Base-by-base conservation (phyloP, 495 filamentous ascomycete species). In the Bombardia bombarda region DNA sequence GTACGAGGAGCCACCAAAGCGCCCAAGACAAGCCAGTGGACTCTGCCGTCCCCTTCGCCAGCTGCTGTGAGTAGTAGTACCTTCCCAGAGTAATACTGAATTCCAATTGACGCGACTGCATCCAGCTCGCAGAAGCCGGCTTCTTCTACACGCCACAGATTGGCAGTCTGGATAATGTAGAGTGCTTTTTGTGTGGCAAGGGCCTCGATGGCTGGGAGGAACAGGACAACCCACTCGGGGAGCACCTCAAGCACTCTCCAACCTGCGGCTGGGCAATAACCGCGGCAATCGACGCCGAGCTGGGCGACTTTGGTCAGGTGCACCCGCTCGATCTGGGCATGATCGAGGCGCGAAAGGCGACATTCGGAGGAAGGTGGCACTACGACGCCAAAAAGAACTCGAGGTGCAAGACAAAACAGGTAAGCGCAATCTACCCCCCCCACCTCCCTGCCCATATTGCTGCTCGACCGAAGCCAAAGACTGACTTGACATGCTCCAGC, bases 191-290 rank as follows among this genome's bases (percentile, higher is more conserved):
- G 14, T 98, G 92, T 68, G 56, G 77, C 20, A 79, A 82, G 58
- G 72, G 78, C 39, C 68, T 97, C 17, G 86, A 87, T 57, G 89
- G 88, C 32, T 98, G 92, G 92, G 88, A 95, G 52, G 69, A 80
- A 25, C 74, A 77, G 5, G 92, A 98, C 52, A 73, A 85, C 44
- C 84, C 92, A 0, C 57, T 87, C 2, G 72, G 72, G 10, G 92
- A 97, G 56, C 92, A 98, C 65, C 56, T 95, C 37, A 84, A 83
- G 38, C 84, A 93, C 56, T 80, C 86, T 2, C 71, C 76, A 1
- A 70, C 79, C 18, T 98, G 92, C 52, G 88, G 84, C 14, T 97
- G 87, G 87, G 93, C 93, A 0, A 75, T 92, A 28, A 80, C 82
- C 51, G 78, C 80, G 42, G 75, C 80, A 42, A 83, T 88, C 36